Evolutionary conservation across 140 eudicot species (phyloP).

Genomic region (Oenanthe javanica): DNA sequence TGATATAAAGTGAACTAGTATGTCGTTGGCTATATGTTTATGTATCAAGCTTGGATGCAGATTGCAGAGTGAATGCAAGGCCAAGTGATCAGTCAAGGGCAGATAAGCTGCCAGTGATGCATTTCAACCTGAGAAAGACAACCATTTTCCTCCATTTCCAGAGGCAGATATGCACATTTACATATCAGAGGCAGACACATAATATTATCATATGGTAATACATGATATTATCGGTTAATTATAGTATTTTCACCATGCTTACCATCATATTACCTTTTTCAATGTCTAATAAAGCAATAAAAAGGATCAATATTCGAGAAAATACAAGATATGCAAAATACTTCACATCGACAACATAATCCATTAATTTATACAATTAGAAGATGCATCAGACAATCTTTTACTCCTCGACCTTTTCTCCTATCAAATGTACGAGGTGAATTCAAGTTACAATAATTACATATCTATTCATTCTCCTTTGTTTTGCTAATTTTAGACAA

Average conservation of each 20-base stretch:
- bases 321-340: neutral
- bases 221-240: too few relatives aligned
- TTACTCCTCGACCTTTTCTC: neutral
- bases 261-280: too few relatives aligned
- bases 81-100: neutral
- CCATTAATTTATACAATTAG: neutral
- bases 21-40: neutral
- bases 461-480: neutral
- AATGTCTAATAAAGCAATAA: neutral
- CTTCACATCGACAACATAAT: neutral
- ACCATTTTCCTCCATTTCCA: too few relatives aligned
- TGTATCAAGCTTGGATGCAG: too few relatives aligned
- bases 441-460: neutral
- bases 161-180: too few relatives aligned
- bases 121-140: too few relatives aligned
- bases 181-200: too few relatives aligned
- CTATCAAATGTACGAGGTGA: neutral
- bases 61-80: neutral
- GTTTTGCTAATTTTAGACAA: neutral
- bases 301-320: neutral
- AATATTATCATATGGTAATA: too few relatives aligned
- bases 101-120: too few relatives aligned
- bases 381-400: neutral
- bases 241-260: too few relatives aligned
- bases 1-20: neutral